phyloP scores from a whole-genome alignment of 2,329 filamentous ascomycete genomes.

The Ophiostoma perfectum region DNA sequence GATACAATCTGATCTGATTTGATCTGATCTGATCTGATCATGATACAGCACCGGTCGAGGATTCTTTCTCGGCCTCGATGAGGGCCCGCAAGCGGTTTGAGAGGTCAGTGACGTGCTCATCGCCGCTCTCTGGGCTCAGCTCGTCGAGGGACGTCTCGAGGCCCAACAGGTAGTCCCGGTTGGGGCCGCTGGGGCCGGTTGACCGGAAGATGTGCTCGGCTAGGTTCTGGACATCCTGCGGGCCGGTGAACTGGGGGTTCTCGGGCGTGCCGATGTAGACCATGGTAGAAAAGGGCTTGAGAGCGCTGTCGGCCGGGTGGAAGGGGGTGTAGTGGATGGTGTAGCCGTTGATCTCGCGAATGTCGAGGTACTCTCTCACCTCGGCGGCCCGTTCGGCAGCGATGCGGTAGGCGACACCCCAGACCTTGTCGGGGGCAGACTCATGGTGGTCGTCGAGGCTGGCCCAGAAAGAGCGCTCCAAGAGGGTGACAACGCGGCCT shows the following conservation, averaged over 20 bases:
- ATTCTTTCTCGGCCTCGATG: neutral
- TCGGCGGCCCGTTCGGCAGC: conserved; percentile 64
- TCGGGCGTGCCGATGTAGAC: conserved; percentile 93
- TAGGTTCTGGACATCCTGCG: conserved; percentile 70
- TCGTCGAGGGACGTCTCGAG: conserved; percentile 69
- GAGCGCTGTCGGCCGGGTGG: conserved; percentile 50
- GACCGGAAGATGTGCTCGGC: conserved; percentile 76
- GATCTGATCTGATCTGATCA: neutral
- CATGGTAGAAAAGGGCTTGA: conserved; percentile 48
- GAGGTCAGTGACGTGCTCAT: conserved; percentile 80
- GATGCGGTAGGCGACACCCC: conserved; percentile 92
- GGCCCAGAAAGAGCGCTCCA: conserved; percentile 78
- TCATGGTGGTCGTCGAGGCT: conserved; percentile 64
- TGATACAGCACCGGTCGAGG: neutral
- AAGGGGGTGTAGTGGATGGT: conserved; percentile 88
- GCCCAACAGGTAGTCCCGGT: conserved; percentile 80
- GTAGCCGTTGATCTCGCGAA: conserved; percentile 96
- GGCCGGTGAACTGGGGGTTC: conserved; percentile 86
- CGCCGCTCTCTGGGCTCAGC: conserved; percentile 69
- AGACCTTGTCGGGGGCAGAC: conserved; percentile 61
- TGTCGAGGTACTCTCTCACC: conserved; percentile 84
- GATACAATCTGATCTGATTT: too few relatives aligned
- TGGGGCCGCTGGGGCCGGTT: conserved; percentile 77
- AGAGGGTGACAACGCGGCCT: conserved; percentile 88
- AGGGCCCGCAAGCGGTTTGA: conserved; percentile 60